These are phyloP conservation scores for Myrica gale DNA, from an alignment of 306 rosid genomes.

Conservation along the genomic window DNA sequence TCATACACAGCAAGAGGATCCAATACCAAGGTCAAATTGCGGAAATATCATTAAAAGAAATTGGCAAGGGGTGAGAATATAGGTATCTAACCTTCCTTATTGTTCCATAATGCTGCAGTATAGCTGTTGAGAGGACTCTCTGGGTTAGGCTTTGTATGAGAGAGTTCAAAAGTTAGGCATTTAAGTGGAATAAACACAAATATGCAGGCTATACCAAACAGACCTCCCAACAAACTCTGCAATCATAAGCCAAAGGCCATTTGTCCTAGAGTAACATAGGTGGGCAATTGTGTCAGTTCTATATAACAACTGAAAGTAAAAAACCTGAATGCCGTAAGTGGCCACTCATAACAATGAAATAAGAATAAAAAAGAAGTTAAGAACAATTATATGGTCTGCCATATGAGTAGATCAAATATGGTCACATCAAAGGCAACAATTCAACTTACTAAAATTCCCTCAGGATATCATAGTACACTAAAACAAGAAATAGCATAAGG, in stretches of 20 bases:
- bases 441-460: no score
- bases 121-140: constrained; percentile 94
- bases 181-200: constrained; percentile 20
- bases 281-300: constrained; percentile 16
- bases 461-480: no score
- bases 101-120: constrained; percentile 84
- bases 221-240: constrained; percentile 91
- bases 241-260: constrained; percentile 98
- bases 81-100: constrained; percentile 68
- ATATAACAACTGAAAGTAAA: constrained; percentile 8
- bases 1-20: no score
- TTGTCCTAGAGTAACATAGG: constrained; percentile 58
- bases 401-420: no score
- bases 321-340: neutral
- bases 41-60: neutral
- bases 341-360: no score
- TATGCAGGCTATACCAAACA: constrained; percentile 23
- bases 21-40: no score
- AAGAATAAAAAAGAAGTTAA: no score
- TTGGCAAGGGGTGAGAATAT: neutral
- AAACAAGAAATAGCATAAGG: no score
- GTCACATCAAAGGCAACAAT: no score
- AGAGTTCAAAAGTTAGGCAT: constrained; percentile 37
- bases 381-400: no score
- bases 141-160: constrained; percentile 75